Percentiles rank a stretch among this genome's conserved stretches.
Conservation (phyloP, 2,329 filamentous ascomycete species). For the Trichoderma asperellum region DNA sequence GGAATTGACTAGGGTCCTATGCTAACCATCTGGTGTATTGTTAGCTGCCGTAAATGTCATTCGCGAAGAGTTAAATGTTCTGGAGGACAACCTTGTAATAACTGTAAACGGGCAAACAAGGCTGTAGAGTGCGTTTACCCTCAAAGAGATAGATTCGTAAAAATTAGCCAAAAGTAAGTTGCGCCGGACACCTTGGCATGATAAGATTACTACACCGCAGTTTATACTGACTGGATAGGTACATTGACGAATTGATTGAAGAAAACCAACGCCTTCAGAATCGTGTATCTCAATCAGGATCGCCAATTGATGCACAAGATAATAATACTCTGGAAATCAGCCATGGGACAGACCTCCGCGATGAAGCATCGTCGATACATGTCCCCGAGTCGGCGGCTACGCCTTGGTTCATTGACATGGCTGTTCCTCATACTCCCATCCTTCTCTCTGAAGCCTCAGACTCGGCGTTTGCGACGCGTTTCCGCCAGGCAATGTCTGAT, state of each 20-base stretch:
- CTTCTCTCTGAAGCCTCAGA: conserved; percentile 45
- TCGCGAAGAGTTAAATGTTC: neutral
- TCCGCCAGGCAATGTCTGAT: conserved; percentile 42
- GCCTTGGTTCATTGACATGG: neutral
- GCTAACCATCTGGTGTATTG: neutral
- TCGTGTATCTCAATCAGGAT: neutral
- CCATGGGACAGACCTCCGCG: neutral
- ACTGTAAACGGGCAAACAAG: neutral
- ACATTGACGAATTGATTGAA: neutral
- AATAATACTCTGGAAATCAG: neutral
- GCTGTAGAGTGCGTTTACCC: neutral
- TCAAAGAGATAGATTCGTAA: neutral
- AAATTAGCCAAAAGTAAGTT: neutral
- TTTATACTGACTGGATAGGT: neutral
- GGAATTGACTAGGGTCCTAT: neutral
- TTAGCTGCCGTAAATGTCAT: neutral
- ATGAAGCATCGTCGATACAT: neutral
- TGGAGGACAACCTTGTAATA: neutral
- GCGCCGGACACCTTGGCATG: neutral
- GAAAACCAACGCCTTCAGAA: neutral
- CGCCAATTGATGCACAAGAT: neutral
- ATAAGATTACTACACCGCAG: neutral
- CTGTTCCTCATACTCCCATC: conserved; percentile 39
- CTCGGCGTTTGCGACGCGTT: conserved; percentile 44
- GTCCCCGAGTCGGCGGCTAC: neutral